Evolutionary conservation across 2,329 filamentous ascomycete species (phyloP).

Genomic region (Massarina eburnea): DNA sequence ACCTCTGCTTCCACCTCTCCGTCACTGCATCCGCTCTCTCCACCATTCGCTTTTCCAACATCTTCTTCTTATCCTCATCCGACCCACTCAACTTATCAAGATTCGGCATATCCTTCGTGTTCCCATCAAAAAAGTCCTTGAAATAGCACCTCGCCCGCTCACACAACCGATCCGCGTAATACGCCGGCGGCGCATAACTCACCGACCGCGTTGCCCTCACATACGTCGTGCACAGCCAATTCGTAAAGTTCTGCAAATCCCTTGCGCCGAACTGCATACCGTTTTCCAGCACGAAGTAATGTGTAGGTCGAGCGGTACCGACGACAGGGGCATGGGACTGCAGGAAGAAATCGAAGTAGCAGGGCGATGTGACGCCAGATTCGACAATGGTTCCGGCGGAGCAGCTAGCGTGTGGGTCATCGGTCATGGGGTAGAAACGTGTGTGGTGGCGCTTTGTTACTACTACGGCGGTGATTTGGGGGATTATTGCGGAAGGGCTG

Average conservation of each 20-base stretch:
- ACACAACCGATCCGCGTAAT: slow-evolving; percentile 45
- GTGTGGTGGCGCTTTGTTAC: slow-evolving; percentile 46
- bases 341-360: slow-evolving; percentile 40
- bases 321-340: slow-evolving; percentile 34
- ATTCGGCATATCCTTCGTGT: too few relatives aligned
- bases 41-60: too few relatives aligned
- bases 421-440: slow-evolving; percentile 37
- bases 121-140: too few relatives aligned
- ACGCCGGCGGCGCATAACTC: slow-evolving; percentile 39
- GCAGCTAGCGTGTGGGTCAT: slow-evolving; percentile 3
- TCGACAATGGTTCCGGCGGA: slow-evolving; percentile 35
- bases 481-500: background rate
- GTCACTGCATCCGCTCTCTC: too few relatives aligned
- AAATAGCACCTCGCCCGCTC: slow-evolving; percentile 40
- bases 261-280: slow-evolving; percentile 23
- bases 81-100: too few relatives aligned
- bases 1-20: too few relatives aligned
- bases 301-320: slow-evolving; percentile 34
- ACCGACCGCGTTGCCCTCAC: slow-evolving; percentile 31
- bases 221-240: slow-evolving; percentile 39
- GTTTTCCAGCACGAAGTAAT: slow-evolving; percentile 35
- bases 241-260: slow-evolving; percentile 14
- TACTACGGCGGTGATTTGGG: slow-evolving; percentile 31
- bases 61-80: too few relatives aligned
- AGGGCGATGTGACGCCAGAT: slow-evolving; percentile 25